Conservation (phyloP, 2,329 filamentous ascomycete genomes). For the Chrysosporium queenslandicum region DNA sequence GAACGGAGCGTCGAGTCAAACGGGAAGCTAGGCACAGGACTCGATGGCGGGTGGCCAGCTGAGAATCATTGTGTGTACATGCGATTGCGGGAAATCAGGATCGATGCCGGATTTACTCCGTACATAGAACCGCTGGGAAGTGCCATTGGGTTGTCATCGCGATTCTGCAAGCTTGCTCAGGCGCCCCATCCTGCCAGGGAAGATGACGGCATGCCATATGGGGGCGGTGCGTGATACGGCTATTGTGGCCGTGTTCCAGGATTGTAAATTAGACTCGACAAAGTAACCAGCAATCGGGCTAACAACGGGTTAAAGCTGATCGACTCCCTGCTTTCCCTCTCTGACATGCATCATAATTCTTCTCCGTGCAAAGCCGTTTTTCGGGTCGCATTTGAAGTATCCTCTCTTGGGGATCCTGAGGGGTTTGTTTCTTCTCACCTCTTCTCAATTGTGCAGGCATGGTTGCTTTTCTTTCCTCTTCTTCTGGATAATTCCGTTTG, state of each 20-base stretch:
- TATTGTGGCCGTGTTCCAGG: background rate
- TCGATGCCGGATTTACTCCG: too few relatives aligned
- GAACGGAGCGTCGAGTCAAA: background rate
- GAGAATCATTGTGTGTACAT: too few relatives aligned
- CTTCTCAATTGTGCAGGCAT: background rate
- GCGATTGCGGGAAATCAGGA: too few relatives aligned
- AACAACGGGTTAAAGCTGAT: slow-evolving; percentile 5
- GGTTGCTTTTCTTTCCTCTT: background rate
- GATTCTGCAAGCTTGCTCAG: background rate
- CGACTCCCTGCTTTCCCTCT: slow-evolving; percentile 2
- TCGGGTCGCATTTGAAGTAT: background rate
- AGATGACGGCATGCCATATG: background rate
- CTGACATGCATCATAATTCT: slow-evolving; percentile 1
- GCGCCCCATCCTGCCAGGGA: background rate
- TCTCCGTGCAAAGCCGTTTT: background rate
- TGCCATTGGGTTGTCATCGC: background rate
- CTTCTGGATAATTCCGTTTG: background rate
- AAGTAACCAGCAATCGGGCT: background rate
- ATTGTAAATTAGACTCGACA: background rate
- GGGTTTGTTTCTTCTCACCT: background rate
- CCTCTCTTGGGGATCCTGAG: background rate
- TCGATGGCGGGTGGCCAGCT: too few relatives aligned
- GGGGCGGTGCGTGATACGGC: background rate
- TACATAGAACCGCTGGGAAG: too few relatives aligned
- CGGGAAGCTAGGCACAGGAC: background rate